A percentile compares a stretch with the other conserved stretches of the same genome.
phyloP scores from a whole-genome alignment of 805 yeast genomes.

The Candida awuae region DNA sequence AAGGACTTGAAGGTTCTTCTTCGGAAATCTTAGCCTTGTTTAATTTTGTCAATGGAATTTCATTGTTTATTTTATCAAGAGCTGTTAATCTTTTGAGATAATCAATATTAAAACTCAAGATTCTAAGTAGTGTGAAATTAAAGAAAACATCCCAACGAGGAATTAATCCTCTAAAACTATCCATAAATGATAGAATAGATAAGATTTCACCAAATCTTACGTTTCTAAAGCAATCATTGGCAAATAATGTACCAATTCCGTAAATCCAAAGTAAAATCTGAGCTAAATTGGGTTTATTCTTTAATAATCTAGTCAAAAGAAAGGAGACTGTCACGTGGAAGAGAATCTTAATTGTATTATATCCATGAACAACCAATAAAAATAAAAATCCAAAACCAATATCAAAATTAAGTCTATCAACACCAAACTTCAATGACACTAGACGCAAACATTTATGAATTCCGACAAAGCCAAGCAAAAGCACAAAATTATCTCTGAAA shows the following conservation, averaged over 20 bases:
- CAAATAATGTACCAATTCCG: conserved; percentile 68
- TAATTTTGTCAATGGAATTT: conserved; percentile 1
- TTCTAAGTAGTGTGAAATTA: conserved; percentile 79
- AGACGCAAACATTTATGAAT: conserved; percentile 50
- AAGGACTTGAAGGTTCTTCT: conserved; percentile 7
- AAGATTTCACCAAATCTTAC: conserved; percentile 40
- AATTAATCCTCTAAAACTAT: conserved; percentile 67
- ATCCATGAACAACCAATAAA: conserved; percentile 71
- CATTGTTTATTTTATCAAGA: conserved; percentile 7
- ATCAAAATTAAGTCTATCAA: conserved; percentile 59
- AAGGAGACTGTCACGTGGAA: conserved; percentile 51
- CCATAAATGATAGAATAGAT: conserved; percentile 43
- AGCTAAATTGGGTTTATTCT: conserved; percentile 33
- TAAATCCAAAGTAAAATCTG: conserved; percentile 58
- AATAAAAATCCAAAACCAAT: conserved; percentile 61
- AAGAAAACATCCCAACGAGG: conserved; percentile 93
- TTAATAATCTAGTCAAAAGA: conserved; percentile 34
- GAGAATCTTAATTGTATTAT: conserved; percentile 54
- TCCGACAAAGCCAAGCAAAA: conserved; percentile 46
- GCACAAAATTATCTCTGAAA: conserved; percentile 70
- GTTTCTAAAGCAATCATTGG: conserved; percentile 62
- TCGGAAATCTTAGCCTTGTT: conserved; percentile 14
- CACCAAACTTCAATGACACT: conserved; percentile 20
- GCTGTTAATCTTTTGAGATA: conserved; percentile 38
- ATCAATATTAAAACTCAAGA: conserved; percentile 79